These are phyloP conservation scores for Deakozyma indianensis DNA, from an alignment of 805 yeast species.

Conservation along the genomic window DNA sequence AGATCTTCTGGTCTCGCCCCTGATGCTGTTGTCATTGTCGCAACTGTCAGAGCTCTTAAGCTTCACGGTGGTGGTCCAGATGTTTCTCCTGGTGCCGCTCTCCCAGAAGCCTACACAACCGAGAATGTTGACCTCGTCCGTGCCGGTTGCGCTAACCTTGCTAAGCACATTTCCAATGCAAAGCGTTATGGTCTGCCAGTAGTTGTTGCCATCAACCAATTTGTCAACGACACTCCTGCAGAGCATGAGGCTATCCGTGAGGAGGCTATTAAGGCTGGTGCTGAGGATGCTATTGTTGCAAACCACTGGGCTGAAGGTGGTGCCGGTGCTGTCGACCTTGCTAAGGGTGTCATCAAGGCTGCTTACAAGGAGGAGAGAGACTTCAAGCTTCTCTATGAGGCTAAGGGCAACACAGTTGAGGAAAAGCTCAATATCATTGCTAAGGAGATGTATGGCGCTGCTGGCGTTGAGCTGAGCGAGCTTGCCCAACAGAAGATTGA, in stretches of 20 bases:
- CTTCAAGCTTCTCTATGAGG: slow-evolving; percentile 55
- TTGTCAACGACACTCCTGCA: slow-evolving; percentile 64
- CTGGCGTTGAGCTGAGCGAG: slow-evolving; percentile 65
- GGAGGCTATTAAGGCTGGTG: slow-evolving; percentile 80
- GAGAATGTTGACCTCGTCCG: slow-evolving; percentile 72
- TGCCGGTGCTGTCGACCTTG: slow-evolving; percentile 69
- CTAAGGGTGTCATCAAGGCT: slow-evolving; percentile 57
- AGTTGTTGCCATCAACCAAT: slow-evolving; percentile 84
- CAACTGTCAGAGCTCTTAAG: slow-evolving; percentile 91
- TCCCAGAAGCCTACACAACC: slow-evolving; percentile 67
- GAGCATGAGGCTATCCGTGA: slow-evolving; percentile 69
- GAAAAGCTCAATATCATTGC: slow-evolving; percentile 71
- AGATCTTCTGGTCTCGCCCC: slow-evolving; percentile 85
- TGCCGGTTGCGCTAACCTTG: slow-evolving; percentile 75
- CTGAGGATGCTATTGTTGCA: slow-evolving; percentile 77
- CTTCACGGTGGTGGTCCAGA: slow-evolving; percentile 96
- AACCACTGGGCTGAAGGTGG: slow-evolving; percentile 98
- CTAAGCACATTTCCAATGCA: slow-evolving; percentile 81
- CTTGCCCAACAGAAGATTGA: slow-evolving; percentile 72
- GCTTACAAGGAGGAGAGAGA: slow-evolving; percentile 27
- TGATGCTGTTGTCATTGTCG: slow-evolving; percentile 84
- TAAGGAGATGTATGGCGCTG: slow-evolving; percentile 85
- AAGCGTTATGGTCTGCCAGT: slow-evolving; percentile 80
- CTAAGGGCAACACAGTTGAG: slow-evolving; percentile 54
- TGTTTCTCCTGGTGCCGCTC: slow-evolving; percentile 82